Evolutionary conservation across 1,139 yeast species (phyloP), one percentile per base, ranked within the genome.

Genomic region (Saccharomycopsis crataegensis): DNA sequence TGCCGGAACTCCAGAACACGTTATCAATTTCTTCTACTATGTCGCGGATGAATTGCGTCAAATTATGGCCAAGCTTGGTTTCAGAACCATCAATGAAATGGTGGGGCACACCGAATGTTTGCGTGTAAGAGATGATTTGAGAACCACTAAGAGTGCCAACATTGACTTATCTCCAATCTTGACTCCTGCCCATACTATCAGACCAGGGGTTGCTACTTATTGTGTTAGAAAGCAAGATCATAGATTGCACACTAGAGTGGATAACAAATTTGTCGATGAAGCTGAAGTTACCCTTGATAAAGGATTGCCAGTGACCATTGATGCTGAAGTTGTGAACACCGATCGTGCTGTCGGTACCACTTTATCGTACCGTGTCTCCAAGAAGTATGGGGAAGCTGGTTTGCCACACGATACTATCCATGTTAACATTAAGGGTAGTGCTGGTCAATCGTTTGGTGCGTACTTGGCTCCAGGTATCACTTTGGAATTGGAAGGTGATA

Each of bases 371-470:
- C 80, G 97, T 67, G 87, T 93, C 50, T 90, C 97, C 49, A 91
- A 91, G 75, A 82, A 78, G 60, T 93, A 89, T 69, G 99, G 99
- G 61, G 97, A 91, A 65, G 75, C 80, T 61, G 96, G 98, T 44
- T 77, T 93, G 65, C 98, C 99, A 38, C 93, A 88, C 65, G 98
- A 93, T 70, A 93, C 98, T 36, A 86, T 93, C 62, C 97, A 91
- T 64, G 97, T 90, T 53, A 86, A 91, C 66, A 81, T 86, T 58
- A 78, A 77, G 65, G 99, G 99, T 61, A 86, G 94, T 56, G 99
- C 99, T 40, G 99, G 99, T 67, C 99, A 93, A 75, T 90, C 98
- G 5, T 91, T 93, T 68, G 99, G 99, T 74, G 98, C 98, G 1
- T 93, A 88, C 77, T 78, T 93, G 64, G 96, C 98, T 52, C 85